Evolutionary conservation across 1,139 yeast genomes (phyloP), one percentile per base, ranked within the genome.

Genomic region (Kodamaea sp.): DNA sequence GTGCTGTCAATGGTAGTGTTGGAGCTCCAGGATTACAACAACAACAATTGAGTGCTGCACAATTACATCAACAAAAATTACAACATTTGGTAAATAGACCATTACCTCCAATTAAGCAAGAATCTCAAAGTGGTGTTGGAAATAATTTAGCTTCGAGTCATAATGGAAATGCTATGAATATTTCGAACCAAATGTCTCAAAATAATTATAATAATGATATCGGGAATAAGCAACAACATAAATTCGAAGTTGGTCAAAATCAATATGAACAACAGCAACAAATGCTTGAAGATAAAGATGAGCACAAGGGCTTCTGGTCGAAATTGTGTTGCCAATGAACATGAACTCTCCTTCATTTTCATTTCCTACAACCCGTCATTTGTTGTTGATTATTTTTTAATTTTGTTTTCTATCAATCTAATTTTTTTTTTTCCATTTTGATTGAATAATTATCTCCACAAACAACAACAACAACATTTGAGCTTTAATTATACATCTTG

Each of bases 41-140:
- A 35, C 65, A 58, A 39, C 70, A 65, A 45, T 54, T 65, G 44
- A 49, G 63, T 12, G 71, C 71, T 2, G 70, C 70, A 32, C 75
- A 70, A 56, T 67, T 70, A 42, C 75, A 70, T 52, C 76, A 70
- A 57, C 77, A 70, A 49, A 70, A 71, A 55, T 68, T 71, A 57
- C 77, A 71, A 53, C 75, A 70, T 48, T 68, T 71, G 60, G 75
- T 71, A 43, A 71, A 71, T 56, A 60, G 77, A 50, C 77, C 77
- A 10, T 67, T 71, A 52, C 77, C 77, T 33, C 76, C 77, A 8
- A 71, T 71, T 45, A 70, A 70, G 49, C 76, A 70, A 54, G 77
- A 70, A 45, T 51, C 63, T 11, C 64, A 58, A 38, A 43, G 50
- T 24, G 47, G 46, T 24, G 38, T 32, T 12, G 41, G 32, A 6